Percentiles rank a stretch among this genome's conserved stretches.
Evolutionary conservation across 106 monocot species (phyloP).

Genomic region (Apostasia shenzhenica): DNA sequence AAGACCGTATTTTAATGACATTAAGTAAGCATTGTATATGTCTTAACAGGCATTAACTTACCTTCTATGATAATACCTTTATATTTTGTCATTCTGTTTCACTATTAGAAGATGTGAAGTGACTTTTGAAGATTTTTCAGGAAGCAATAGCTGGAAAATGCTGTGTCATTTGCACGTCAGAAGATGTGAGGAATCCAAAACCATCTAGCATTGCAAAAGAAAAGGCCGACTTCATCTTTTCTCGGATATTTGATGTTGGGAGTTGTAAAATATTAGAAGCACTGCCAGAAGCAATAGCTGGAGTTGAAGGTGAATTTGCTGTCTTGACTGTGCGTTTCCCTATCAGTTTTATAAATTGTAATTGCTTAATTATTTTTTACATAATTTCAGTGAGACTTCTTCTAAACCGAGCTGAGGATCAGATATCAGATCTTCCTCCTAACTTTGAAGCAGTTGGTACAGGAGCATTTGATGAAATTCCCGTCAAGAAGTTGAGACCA

Average conservation of each 20-base stretch:
- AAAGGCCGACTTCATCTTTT: constrained; percentile 41
- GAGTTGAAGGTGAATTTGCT: constrained; percentile 27
- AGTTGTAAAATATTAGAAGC: constrained; percentile 28
- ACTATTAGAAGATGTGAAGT: neutral
- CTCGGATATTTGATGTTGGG: constrained; percentile 43
- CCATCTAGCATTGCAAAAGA: constrained; percentile 29
- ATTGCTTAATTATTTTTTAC: neutral
- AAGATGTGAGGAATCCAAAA: constrained; percentile 38
- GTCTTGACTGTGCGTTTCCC: neutral
- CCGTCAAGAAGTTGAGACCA: constrained; percentile 3
- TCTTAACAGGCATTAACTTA: too few species aligned
- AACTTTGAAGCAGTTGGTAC: constrained; percentile 5
- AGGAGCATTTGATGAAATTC: neutral
- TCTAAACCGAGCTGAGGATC: constrained; percentile 19
- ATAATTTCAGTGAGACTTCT: constrained; percentile 26
- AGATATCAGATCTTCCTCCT: neutral
- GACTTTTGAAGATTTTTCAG: constrained; percentile 13
- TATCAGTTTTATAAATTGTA: neutral
- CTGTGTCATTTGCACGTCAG: constrained; percentile 40
- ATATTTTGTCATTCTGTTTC: neutral
- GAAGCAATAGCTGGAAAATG: constrained; percentile 62
- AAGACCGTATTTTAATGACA: too few species aligned
- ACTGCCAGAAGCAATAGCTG: constrained; percentile 35
- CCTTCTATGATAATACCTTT: too few species aligned
- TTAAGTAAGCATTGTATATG: too few species aligned